phyloP scores from a whole-genome alignment of 1,139 yeast genomes.

The Meyerozyma carpophila region DNA sequence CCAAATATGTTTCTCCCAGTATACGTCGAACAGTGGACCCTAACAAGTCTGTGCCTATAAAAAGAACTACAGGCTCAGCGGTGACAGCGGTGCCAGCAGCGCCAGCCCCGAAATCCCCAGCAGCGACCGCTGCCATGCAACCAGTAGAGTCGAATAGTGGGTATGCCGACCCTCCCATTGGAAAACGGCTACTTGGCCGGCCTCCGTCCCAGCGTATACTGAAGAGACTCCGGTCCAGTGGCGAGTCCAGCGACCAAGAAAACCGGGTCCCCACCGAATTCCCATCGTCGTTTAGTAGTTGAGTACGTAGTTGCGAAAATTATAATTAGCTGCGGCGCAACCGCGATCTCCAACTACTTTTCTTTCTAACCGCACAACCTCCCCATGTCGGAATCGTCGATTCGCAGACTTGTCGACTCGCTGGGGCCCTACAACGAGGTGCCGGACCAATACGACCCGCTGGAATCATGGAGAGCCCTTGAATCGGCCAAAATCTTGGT shows the following conservation, averaged over 20 bases:
- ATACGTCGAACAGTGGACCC: slow-evolving; percentile 55
- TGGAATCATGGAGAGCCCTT: slow-evolving; percentile 23
- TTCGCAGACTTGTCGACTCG: slow-evolving; percentile 16
- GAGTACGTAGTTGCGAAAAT: background rate
- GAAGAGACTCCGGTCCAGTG: background rate
- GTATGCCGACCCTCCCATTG: background rate
- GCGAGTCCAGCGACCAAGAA: background rate
- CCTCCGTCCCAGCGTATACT: slow-evolving; percentile 1
- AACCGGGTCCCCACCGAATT: background rate
- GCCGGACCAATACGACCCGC: slow-evolving; percentile 28
- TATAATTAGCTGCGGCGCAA: background rate
- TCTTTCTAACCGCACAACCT: background rate
- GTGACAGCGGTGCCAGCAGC: background rate
- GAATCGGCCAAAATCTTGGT: slow-evolving; percentile 38
- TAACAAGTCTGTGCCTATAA: slow-evolving; percentile 52
- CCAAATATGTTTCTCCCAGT: slow-evolving; percentile 46
- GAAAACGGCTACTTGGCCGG: background rate
- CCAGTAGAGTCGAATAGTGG: background rate
- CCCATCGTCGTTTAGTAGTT: slow-evolving; percentile 1
- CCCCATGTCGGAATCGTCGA: background rate
- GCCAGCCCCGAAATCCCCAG: background rate
- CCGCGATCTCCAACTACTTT: background rate
- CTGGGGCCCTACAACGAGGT: slow-evolving; percentile 42
- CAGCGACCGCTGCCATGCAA: background rate
- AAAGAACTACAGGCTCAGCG: slow-evolving; percentile 20